Evolutionary conservation across 73 alveolate genomes (phyloP).

Genomic region (Effrenium voratum): DNA sequence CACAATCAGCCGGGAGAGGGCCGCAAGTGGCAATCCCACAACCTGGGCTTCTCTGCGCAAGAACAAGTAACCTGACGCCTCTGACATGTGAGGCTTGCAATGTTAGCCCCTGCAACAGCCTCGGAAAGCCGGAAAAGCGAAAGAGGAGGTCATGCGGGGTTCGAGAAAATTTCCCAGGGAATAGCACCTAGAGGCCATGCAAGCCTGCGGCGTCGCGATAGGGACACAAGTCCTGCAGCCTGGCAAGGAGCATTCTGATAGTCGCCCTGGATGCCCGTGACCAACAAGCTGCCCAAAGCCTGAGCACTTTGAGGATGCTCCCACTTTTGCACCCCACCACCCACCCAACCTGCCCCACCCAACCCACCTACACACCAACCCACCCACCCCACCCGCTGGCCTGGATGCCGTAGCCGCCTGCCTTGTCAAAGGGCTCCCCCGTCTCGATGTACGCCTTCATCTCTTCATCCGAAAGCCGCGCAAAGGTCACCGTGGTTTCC

Average conservation of each 20-base stretch:
- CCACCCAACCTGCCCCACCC: neutral
- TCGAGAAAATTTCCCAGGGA: neutral
- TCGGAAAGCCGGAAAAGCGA: no score
- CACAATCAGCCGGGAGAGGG: constrained; percentile 18
- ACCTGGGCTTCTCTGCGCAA: no score
- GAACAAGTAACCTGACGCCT: no score
- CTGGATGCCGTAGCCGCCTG: constrained; percentile 83
- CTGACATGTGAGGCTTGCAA: no score
- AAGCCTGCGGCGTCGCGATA: no score
- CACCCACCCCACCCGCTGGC: neutral
- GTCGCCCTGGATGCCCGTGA: constrained; percentile 51
- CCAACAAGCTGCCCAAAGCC: constrained; percentile 77
- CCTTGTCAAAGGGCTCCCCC: constrained; percentile 81
- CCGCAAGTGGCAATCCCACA: constrained; percentile 56
- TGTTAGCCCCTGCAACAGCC: no score
- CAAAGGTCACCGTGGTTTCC: constrained; percentile 28
- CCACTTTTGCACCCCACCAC: no score
- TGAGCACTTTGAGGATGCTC: neutral
- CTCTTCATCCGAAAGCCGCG: constrained; percentile 24
- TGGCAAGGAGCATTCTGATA: constrained; percentile 22
- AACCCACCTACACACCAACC: neutral
- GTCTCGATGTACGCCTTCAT: constrained; percentile 60
- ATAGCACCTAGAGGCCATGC: neutral
- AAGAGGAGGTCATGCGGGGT: neutral
- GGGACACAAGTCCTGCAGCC: neutral